A percentile compares a stretch with the other conserved stretches of the same genome.
Conservation (phyloP, 164 flowering plant genomes). For the Magnolia changhungtana region DNA sequence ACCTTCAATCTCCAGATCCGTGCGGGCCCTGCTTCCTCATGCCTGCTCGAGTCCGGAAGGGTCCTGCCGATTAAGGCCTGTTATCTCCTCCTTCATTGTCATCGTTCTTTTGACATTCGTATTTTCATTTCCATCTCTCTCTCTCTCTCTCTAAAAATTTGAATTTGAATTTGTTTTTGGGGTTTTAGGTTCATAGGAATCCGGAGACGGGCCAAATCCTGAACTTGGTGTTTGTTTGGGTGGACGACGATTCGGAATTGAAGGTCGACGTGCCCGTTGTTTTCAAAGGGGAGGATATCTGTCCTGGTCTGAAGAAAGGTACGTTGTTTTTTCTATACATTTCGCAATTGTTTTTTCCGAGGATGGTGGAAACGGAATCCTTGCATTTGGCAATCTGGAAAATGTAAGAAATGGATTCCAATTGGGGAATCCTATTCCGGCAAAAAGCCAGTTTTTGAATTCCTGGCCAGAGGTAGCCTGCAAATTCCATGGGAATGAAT, state of each 20-base stretch:
- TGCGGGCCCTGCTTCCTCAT: conserved; percentile 82
- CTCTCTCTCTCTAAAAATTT: not conserved
- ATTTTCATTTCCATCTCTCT: not conserved
- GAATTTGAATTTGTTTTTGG: not conserved
- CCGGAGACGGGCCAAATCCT: conserved; percentile 56
- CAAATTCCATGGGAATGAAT: too few relatives aligned
- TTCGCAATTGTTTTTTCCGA: not conserved
- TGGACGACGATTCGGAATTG: conserved; percentile 56
- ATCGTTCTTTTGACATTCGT: not conserved
- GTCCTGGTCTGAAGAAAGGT: conserved; percentile 90
- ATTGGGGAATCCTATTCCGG: too few relatives aligned
- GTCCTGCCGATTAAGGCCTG: conserved; percentile 80
- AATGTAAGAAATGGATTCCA: too few relatives aligned
- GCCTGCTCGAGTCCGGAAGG: conserved; percentile 59
- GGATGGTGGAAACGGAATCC: not conserved
- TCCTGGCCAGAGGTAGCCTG: too few relatives aligned
- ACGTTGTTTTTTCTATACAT: not conserved
- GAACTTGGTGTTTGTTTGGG: conserved; percentile 89
- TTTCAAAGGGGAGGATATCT: conserved; percentile 69
- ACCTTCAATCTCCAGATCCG: conserved; percentile 80
- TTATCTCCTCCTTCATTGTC: not conserved
- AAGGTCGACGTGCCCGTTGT: conserved; percentile 78
- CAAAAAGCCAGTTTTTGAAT: too few relatives aligned
- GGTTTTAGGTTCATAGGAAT: conserved; percentile 58
- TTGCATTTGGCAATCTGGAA: too few relatives aligned